These are phyloP conservation scores for Calonectria crousiana DNA, from an alignment of 2,329 filamentous ascomycete species.

Conservation along the genomic window DNA sequence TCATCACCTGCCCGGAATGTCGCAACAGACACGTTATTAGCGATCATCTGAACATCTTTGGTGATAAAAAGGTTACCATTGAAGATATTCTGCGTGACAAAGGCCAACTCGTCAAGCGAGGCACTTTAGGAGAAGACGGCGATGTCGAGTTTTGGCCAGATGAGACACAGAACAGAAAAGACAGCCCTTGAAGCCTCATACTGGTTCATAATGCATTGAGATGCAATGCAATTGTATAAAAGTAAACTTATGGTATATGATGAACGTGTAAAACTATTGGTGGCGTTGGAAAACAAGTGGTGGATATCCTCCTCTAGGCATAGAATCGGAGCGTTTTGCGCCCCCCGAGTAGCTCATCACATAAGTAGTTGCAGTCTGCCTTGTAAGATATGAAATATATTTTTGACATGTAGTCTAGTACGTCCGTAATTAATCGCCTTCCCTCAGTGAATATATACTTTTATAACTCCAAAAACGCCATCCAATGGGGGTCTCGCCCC, in stretches of 20 bases:
- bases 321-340: neutral
- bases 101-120: slow-evolving; percentile 79
- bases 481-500: slow-evolving; percentile 31
- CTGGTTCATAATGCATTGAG: slow-evolving; percentile 9
- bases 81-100: slow-evolving; percentile 83
- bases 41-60: slow-evolving; percentile 87
- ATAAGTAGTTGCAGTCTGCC: neutral
- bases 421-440: slow-evolving; percentile 33
- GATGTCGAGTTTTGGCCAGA: slow-evolving; percentile 95
- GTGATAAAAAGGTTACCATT: slow-evolving; percentile 75
- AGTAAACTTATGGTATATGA: slow-evolving; percentile 30
- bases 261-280: slow-evolving; percentile 29
- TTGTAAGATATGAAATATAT: slow-evolving; percentile 22
- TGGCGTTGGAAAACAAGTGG: slow-evolving; percentile 33
- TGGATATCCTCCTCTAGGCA: slow-evolving; percentile 35
- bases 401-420: slow-evolving; percentile 28
- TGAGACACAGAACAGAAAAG: slow-evolving; percentile 53
- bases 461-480: slow-evolving; percentile 44
- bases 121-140: slow-evolving; percentile 79
- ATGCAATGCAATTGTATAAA: neutral
- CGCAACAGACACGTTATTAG: slow-evolving; percentile 90
- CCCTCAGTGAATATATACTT: slow-evolving; percentile 27
- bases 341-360: neutral
- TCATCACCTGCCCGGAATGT: slow-evolving; percentile 90
- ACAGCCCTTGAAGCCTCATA: slow-evolving; percentile 32